Base-by-base conservation (phyloP, 257 asterid species). In the Ballota nigra region DNA sequence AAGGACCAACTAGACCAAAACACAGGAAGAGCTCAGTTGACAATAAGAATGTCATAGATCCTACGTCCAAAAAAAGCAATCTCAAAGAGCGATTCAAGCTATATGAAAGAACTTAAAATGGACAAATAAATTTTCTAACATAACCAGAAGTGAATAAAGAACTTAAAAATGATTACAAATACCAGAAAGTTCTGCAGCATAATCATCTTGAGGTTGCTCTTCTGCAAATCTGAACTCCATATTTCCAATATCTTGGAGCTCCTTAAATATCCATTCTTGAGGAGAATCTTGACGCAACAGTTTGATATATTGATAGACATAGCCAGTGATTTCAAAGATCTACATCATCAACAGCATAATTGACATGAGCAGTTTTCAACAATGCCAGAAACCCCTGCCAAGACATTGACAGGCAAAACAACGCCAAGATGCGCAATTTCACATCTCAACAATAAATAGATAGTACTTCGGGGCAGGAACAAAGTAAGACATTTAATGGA, bases 121-220 rank as follows among this genome's bases (percentile, higher is more conserved):
- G 64, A 60, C 38, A 38, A 36, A 20, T 13, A 38, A 49, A 13
- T 24, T 57, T 29, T 34, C 38, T 28, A 55, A 8, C 34, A 16
- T 24, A 16, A 74, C 55, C 73, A 8, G 36, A 59, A 55, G 60
- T 53, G 34, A 15, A 73, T 7, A 47, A 16, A 60, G 64, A 55
- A 66, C 53, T 43, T 8, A 29, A 49, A 65, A 47, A 29, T 60
- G 71, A 68, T 29, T 8, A 65, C 31, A 56, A 73, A 70, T 86
- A 86, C 98, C 98, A 78, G 99, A 86, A 86, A 94, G 99, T 79
- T 89, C 96, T 13, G 96, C 89, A 74, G 97, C 99, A 83, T 94
- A 94, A 76, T 94, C 99, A 83, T 91, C 99, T 70, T 92, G 98
- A 78, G 96, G 96, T 78, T 91, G 96, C 85, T 95, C 98, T 82